Evolutionary conservation across 192 early-diverging fungal species (phyloP).

Genomic region (Piromyces sp.): DNA sequence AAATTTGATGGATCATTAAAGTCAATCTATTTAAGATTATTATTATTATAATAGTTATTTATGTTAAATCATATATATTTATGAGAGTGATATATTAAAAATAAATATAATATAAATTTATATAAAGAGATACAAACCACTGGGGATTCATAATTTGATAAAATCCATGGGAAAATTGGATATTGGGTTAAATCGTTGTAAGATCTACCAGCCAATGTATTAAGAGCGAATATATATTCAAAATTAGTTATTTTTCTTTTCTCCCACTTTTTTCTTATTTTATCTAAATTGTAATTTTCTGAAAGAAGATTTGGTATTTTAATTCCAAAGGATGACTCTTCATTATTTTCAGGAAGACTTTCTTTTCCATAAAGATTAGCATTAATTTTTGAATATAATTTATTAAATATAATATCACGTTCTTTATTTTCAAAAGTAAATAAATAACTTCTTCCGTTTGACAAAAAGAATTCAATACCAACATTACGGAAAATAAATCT

Average conservation of each 20-base stretch:
- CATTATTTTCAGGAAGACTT: conserved; percentile 13
- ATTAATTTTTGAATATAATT: conserved; percentile 32
- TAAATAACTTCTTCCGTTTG: conserved; percentile 50
- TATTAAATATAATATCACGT: conserved; percentile 45
- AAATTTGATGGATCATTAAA: conserved; percentile 54
- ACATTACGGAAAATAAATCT: conserved; percentile 48
- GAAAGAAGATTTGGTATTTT: conserved; percentile 41
- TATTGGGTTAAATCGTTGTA: conserved; percentile 80
- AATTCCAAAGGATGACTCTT: conserved; percentile 12
- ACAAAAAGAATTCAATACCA: conserved; percentile 65
- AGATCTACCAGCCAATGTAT: conserved; percentile 60
- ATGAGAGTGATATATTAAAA: background rate
- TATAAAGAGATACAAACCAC: conserved; percentile 18
- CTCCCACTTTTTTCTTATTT: conserved; percentile 67
- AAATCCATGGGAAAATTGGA: conserved; percentile 90
- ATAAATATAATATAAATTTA: no score
- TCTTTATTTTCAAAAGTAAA: conserved; percentile 50
- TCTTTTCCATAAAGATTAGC: conserved; percentile 12
- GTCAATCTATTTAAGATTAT: conserved; percentile 42
- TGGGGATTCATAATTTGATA: conserved; percentile 55
- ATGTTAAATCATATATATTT: background rate
- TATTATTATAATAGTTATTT: background rate
- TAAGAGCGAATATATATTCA: conserved; percentile 87
- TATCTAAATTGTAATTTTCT: conserved; percentile 36
- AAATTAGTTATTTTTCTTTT: conserved; percentile 79